These are phyloP conservation scores for Coemansia reversa DNA, from an alignment of 192 early-diverging fungal genomes.

Conservation along the genomic window DNA sequence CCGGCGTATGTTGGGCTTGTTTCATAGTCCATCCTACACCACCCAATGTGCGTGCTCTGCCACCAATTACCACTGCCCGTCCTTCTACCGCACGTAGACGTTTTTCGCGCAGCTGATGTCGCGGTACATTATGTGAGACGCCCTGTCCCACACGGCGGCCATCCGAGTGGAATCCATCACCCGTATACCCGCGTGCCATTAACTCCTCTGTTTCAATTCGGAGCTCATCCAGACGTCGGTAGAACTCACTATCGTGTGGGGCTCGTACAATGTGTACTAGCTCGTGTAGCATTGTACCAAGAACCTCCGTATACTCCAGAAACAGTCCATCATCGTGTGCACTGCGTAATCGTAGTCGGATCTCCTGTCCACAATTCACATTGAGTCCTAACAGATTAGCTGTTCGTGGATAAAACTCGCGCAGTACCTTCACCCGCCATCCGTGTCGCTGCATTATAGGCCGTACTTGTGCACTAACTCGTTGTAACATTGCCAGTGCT, in stretches of 20 bases:
- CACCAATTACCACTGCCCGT: slow-evolving; percentile 18
- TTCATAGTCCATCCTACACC: not conserved
- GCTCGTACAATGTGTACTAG: slow-evolving; percentile 43
- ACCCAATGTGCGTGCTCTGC: not conserved
- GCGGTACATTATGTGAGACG: slow-evolving; percentile 22
- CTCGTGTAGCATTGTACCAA: slow-evolving; percentile 54
- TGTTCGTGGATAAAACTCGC: slow-evolving; percentile 41
- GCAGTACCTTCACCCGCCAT: slow-evolving; percentile 29
- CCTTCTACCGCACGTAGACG: slow-evolving; percentile 18
- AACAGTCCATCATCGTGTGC: slow-evolving; percentile 22
- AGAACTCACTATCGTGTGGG: slow-evolving; percentile 42
- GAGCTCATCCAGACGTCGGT: slow-evolving; percentile 32
- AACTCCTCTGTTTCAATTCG: slow-evolving; percentile 27
- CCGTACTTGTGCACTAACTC: slow-evolving; percentile 31
- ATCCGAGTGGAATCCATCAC: slow-evolving; percentile 40
- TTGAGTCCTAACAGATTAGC: slow-evolving; percentile 39
- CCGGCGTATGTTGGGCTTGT: slow-evolving; percentile 21
- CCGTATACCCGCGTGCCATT: slow-evolving; percentile 37
- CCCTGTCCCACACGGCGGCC: slow-evolving; percentile 27
- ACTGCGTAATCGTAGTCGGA: slow-evolving; percentile 40
- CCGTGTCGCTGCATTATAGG: slow-evolving; percentile 43
- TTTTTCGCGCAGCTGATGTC: slow-evolving; percentile 20
- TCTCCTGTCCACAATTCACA: slow-evolving; percentile 39
- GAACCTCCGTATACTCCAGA: slow-evolving; percentile 29
- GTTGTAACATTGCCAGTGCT: slow-evolving; percentile 33